These are phyloP conservation scores for Phaeosphaeriaceae sp. DNA, from an alignment of 2,329 filamentous ascomycete genomes.

Conservation along the genomic window DNA sequence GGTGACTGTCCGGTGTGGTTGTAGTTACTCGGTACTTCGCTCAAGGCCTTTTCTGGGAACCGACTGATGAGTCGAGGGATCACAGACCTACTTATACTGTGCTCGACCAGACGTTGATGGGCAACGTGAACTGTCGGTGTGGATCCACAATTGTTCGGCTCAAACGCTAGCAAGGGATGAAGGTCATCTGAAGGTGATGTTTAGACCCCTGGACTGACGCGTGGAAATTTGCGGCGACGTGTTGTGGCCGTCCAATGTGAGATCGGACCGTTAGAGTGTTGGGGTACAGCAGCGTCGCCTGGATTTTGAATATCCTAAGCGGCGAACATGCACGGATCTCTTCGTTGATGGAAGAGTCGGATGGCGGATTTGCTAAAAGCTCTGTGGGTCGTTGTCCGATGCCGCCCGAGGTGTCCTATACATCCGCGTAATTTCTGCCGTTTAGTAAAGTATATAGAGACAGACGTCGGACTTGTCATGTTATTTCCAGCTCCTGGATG, in stretches of 20 bases:
- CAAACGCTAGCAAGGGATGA: neutral
- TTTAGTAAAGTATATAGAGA: neutral
- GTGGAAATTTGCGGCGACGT: neutral
- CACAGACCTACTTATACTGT: constrained; percentile 8
- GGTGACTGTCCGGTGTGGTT: neutral
- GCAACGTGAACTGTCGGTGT: neutral
- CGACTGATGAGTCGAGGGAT: neutral
- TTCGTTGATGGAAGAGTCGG: constrained; percentile 6
- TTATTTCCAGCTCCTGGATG: neutral
- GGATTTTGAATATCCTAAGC: neutral
- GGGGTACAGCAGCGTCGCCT: constrained; percentile 5
- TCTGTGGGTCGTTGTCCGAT: constrained; percentile 25
- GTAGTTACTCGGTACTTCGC: neutral
- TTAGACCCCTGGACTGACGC: neutral
- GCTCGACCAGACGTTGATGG: neutral
- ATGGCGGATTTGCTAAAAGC: constrained; percentile 18
- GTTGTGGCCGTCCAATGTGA: neutral
- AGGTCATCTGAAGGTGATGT: neutral
- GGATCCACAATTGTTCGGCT: neutral
- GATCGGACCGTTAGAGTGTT: neutral
- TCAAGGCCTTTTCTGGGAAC: neutral
- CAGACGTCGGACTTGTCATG: neutral
- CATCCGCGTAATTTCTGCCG: neutral
- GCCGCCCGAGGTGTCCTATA: constrained; percentile 13
- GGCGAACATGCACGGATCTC: constrained; percentile 9